These are phyloP conservation scores for Penicillium olsonii DNA, from an alignment of 2,329 filamentous ascomycete species.

Conservation along the genomic window DNA sequence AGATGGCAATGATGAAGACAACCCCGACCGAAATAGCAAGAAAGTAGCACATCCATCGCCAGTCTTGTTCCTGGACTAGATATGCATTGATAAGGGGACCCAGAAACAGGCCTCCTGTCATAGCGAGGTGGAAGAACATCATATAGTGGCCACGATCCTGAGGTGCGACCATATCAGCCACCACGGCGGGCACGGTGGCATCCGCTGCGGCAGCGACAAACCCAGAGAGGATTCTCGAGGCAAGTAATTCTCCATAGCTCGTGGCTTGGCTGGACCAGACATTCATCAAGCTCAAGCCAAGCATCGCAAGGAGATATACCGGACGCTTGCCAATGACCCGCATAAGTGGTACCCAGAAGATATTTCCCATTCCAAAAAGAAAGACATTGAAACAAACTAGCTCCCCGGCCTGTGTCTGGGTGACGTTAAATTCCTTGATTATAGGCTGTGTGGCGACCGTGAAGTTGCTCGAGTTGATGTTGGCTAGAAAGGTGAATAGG, in stretches of 20 bases:
- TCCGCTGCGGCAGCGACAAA: conserved; percentile 35
- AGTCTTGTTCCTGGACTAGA: conserved; percentile 23
- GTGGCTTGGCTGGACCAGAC: conserved; percentile 36
- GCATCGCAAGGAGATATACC: conserved; percentile 38
- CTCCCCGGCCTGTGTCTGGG: conserved; percentile 25
- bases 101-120: conserved; percentile 39
- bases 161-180: conserved; percentile 38
- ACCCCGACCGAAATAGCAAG: conserved; percentile 24
- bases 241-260: conserved; percentile 27
- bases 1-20: conserved; percentile 19
- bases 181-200: conserved; percentile 38
- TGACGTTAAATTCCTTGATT: conserved; percentile 29
- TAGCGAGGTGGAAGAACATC: conserved; percentile 42
- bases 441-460: conserved; percentile 39
- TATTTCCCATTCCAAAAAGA: conserved; percentile 26
- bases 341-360: conserved; percentile 30
- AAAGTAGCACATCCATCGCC: conserved; percentile 32
- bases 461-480: conserved; percentile 42
- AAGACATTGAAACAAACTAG: conserved; percentile 31
- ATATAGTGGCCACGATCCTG: conserved; percentile 39
- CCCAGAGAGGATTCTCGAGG: conserved; percentile 30
- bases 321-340: conserved; percentile 38
- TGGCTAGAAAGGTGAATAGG: conserved; percentile 43
- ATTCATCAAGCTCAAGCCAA: conserved; percentile 35
- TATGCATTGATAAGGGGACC: conserved; percentile 37